These are phyloP conservation scores for Stentor roeselii DNA, from an alignment of 73 alveolate genomes.

Conservation along the genomic window DNA sequence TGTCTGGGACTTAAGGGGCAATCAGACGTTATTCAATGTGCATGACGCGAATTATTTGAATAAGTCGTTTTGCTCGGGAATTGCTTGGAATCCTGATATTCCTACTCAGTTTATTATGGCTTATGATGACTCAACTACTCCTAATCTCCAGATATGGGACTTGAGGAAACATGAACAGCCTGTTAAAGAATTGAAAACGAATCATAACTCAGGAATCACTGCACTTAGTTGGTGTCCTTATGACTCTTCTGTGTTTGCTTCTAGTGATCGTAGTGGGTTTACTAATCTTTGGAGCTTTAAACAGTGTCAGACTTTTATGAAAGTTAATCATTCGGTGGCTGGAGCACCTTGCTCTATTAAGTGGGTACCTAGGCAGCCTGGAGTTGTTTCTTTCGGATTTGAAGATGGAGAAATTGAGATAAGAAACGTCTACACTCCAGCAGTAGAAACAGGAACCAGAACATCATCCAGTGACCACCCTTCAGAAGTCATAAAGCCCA, in stretches of 20 bases:
- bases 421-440: not conserved
- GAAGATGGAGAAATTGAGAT: constrained; percentile 16
- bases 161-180: constrained; percentile 81
- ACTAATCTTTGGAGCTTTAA: constrained; percentile 63
- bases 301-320: constrained; percentile 54
- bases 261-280: constrained; percentile 62
- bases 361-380: constrained; percentile 26
- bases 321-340: constrained; percentile 21
- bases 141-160: constrained; percentile 81
- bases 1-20: constrained; percentile 83
- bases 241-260: constrained; percentile 62
- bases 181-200: constrained; percentile 57
- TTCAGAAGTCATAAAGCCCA: not conserved
- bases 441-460: not conserved
- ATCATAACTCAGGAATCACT: constrained; percentile 56
- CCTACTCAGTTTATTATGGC: constrained; percentile 77
- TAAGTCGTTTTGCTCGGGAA: constrained; percentile 42
- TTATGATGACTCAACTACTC: constrained; percentile 68
- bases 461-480: not conserved
- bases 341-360: not conserved
- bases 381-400: constrained; percentile 6
- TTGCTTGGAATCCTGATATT: constrained; percentile 86
- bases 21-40: constrained; percentile 62
- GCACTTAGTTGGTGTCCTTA: constrained; percentile 78
- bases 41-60: constrained; percentile 42